Evolutionary conservation across 116 monocot species (phyloP).

Genomic region (Papilionanthe hybrid): DNA sequence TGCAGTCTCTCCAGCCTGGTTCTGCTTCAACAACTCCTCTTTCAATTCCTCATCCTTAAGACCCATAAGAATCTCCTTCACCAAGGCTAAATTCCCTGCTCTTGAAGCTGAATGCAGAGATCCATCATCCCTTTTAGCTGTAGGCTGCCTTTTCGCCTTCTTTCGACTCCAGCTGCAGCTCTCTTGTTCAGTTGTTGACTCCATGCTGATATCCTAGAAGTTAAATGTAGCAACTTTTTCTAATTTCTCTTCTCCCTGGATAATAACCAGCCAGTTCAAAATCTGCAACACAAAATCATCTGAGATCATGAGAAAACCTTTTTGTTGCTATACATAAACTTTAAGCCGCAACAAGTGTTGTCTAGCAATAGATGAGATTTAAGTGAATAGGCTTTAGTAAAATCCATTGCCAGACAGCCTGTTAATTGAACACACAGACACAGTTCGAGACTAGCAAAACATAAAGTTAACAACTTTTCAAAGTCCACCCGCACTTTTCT

Average conservation of each 20-base stretch:
- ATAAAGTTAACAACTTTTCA: background rate
- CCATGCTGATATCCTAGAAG: conserved; percentile 22
- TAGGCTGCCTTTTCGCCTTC: conserved; percentile 85
- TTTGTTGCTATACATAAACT: background rate
- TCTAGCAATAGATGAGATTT: too few relatives aligned
- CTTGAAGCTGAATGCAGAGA: conserved; percentile 69
- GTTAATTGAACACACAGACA: background rate
- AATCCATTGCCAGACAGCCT: background rate
- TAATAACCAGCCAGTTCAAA: background rate
- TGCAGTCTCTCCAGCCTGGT: conserved; percentile 79
- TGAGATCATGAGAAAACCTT: background rate
- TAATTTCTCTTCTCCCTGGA: background rate
- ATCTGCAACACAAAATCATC: conserved; percentile 5
- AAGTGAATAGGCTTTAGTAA: too few relatives aligned
- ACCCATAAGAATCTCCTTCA: conserved; percentile 42
- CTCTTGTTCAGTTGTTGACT: conserved; percentile 36
- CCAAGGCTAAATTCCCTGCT: conserved; percentile 47
- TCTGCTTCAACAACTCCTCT: conserved; percentile 59
- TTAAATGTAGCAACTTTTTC: background rate
- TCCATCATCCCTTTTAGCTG: conserved; percentile 78
- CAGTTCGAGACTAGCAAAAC: background rate
- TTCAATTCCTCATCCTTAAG: conserved; percentile 29
- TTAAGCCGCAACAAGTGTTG: background rate
- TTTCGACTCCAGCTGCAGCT: conserved; percentile 29
- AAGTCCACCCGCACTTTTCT: background rate